Percentiles rank a stretch among this genome's conserved stretches.
phyloP scores from a whole-genome alignment of 139 green algal genomes.

The Chlamydomonas incerta region DNA sequence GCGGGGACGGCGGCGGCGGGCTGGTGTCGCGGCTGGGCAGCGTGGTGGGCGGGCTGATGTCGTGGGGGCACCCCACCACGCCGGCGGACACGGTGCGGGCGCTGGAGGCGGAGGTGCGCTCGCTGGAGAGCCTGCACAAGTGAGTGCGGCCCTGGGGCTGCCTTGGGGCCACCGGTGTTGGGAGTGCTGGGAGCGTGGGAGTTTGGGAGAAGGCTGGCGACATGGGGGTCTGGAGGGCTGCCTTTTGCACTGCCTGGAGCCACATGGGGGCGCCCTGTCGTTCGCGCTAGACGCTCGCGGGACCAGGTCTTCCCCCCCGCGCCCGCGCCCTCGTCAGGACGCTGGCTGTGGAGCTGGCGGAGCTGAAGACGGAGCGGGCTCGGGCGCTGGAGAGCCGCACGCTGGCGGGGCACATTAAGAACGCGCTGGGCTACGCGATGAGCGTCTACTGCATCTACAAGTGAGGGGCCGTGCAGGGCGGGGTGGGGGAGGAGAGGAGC shows the following conservation, averaged over 20 bases:
- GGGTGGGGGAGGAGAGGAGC: too few relatives aligned
- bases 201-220: too few relatives aligned
- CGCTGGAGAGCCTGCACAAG: constrained; percentile 49
- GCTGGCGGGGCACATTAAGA: constrained; percentile 80
- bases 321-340: constrained; percentile 27
- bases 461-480: constrained; percentile 14
- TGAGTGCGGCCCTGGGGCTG: too few relatives aligned
- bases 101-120: constrained; percentile 75
- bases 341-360: constrained; percentile 80
- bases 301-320: too few relatives aligned
- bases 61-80: constrained; percentile 16
- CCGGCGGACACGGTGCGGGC: constrained; percentile 57
- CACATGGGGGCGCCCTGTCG: too few relatives aligned
- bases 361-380: constrained; percentile 76
- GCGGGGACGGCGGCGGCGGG: background rate
- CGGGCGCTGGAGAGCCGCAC: constrained; percentile 81
- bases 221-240: too few relatives aligned
- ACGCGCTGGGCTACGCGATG: constrained; percentile 87
- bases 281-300: too few relatives aligned
- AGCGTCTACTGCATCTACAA: constrained; percentile 85
- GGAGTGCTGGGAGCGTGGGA: too few relatives aligned
- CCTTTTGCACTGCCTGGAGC: too few relatives aligned
- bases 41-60: constrained; percentile 49
- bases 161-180: too few relatives aligned
- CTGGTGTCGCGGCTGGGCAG: constrained; percentile 50